These are phyloP conservation scores for Corymbia calophylla DNA, from an alignment of 441 rosid species.

Conservation along the genomic window DNA sequence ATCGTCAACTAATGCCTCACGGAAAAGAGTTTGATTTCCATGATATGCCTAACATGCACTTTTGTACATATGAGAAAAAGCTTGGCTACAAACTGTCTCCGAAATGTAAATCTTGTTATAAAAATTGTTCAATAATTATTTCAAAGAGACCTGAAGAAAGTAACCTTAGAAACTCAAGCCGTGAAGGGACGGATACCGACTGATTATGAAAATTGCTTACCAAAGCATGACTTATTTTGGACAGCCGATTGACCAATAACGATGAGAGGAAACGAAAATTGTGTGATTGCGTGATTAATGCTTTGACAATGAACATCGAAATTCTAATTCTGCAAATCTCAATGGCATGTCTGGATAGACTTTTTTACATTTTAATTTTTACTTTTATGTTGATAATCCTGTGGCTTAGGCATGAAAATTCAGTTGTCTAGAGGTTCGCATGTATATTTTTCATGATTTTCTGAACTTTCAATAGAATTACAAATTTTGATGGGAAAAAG, in stretches of 20 bases:
- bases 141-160: not conserved
- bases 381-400: not conserved
- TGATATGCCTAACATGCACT: not conserved
- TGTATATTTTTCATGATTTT: no score
- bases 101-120: no score
- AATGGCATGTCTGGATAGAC: not conserved
- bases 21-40: not conserved
- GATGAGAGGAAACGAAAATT: not conserved
- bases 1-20: not conserved
- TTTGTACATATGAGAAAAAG: not conserved
- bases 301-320: not conserved
- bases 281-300: not conserved
- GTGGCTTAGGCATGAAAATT: not conserved
- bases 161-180: not conserved
- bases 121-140: not conserved
- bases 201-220: not conserved
- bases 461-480: not conserved
- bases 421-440: not conserved
- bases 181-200: not conserved
- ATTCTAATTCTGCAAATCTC: not conserved
- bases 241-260: not conserved
- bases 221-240: not conserved
- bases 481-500: not conserved
- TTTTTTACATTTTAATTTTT: no score
- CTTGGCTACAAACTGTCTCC: not conserved